Evolutionary conservation across 495 filamentous ascomycete genomes (phyloP).

Genomic region (Aspergillus haitiensis): DNA sequence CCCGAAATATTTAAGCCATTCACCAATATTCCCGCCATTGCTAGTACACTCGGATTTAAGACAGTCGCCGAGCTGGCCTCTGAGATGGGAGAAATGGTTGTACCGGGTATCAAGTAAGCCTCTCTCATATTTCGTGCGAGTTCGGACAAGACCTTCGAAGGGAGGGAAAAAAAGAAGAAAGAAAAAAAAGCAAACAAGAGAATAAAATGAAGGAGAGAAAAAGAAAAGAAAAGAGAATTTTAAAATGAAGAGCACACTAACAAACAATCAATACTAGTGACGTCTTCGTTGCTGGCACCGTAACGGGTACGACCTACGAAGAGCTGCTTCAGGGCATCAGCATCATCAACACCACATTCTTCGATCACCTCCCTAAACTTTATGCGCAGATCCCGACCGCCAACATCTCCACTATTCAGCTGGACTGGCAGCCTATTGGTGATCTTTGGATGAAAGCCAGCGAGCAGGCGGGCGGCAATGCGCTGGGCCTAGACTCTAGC

Average conservation of each 20-base stretch:
- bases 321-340: constrained; percentile 33
- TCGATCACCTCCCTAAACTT: constrained; percentile 33
- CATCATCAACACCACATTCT: constrained; percentile 43
- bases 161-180: no score
- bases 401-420: constrained; percentile 39
- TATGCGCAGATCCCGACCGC: constrained; percentile 30
- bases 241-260: constrained; percentile 1
- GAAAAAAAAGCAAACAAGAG: no score
- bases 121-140: no score
- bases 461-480: constrained; percentile 38
- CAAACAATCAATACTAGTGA: constrained; percentile 23
- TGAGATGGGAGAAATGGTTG: constrained; percentile 32
- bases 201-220: neutral
- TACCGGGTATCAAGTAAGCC: constrained; percentile 32
- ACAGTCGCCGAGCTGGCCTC: constrained; percentile 34
- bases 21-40: constrained; percentile 37
- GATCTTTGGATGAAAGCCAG: constrained; percentile 38
- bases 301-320: constrained; percentile 33
- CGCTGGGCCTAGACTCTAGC: constrained; percentile 41
- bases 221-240: neutral
- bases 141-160: no score
- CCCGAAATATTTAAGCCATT: constrained; percentile 39
- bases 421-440: constrained; percentile 52
- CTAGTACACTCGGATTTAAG: constrained; percentile 38
- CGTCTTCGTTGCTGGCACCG: constrained; percentile 40